phyloP scores from a whole-genome alignment of 2,329 filamentous ascomycete species.

The Botrytis porri region DNA sequence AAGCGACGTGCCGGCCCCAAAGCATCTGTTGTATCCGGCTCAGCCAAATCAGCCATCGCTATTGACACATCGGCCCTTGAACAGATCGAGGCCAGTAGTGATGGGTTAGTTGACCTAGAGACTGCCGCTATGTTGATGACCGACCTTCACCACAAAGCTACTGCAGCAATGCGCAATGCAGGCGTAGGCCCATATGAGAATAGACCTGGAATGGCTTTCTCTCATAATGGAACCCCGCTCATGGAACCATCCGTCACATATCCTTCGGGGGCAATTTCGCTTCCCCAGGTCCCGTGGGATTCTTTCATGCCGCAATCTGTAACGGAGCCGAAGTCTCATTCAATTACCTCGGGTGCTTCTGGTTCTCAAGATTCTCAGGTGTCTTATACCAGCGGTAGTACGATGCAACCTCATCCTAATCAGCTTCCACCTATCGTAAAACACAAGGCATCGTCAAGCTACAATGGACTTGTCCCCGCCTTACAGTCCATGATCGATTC shows the following conservation, averaged over 20 bases:
- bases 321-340: constrained; percentile 71
- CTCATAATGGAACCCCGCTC: constrained; percentile 66
- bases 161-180: constrained; percentile 64
- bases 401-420: constrained; percentile 54
- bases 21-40: constrained; percentile 57
- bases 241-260: constrained; percentile 78
- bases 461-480: constrained; percentile 59
- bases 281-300: constrained; percentile 91
- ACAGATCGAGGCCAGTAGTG: constrained; percentile 87
- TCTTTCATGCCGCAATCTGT: constrained; percentile 72
- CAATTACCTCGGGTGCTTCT: constrained; percentile 65
- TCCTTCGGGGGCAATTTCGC: constrained; percentile 71
- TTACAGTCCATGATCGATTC: constrained; percentile 72
- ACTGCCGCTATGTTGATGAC: constrained; percentile 98
- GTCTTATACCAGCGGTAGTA: constrained; percentile 58
- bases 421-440: constrained; percentile 69
- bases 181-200: constrained; percentile 52
- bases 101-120: constrained; percentile 92
- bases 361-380: constrained; percentile 67
- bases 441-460: constrained; percentile 52
- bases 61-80: constrained; percentile 85
- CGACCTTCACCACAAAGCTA: constrained; percentile 95
- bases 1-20: constrained; percentile 78
- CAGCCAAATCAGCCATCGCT: constrained; percentile 74
- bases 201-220: constrained; percentile 64